phyloP scores from a whole-genome alignment of 1,284 basidiomycete genomes.

The Ceratobasidium sp. region DNA sequence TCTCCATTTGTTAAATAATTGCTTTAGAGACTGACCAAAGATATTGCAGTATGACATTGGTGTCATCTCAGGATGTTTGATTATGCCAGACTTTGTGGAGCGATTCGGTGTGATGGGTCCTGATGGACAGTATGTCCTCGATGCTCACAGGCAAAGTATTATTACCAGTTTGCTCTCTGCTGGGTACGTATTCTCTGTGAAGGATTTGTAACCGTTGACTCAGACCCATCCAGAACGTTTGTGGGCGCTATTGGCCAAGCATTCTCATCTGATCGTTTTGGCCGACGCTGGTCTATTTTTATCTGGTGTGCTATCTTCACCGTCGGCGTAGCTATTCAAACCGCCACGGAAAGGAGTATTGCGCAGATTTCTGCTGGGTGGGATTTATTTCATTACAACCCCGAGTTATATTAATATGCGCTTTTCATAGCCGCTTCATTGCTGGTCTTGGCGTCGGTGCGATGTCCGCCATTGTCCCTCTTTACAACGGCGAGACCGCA shows the following conservation, averaged over 20 bases:
- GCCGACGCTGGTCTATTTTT: constrained; percentile 75
- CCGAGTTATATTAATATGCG: background rate
- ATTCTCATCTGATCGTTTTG: constrained; percentile 78
- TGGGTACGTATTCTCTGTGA: constrained; percentile 59
- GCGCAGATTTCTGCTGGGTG: constrained; percentile 71
- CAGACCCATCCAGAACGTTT: constrained; percentile 22
- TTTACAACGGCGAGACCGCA: constrained; percentile 83
- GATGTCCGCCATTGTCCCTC: constrained; percentile 78
- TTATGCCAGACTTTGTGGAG: constrained; percentile 78
- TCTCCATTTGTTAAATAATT: background rate
- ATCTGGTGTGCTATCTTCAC: constrained; percentile 83
- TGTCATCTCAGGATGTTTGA: constrained; percentile 80
- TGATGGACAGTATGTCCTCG: constrained; percentile 65
- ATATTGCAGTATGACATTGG: constrained; percentile 77
- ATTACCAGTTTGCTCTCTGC: constrained; percentile 83
- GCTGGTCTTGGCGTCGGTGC: constrained; percentile 83
- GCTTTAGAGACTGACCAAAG: constrained; percentile 50
- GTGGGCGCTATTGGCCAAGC: constrained; percentile 78
- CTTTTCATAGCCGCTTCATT: constrained; percentile 62
- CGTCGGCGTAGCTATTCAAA: constrained; percentile 75
- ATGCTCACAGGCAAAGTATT: constrained; percentile 73
- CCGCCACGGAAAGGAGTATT: constrained; percentile 67
- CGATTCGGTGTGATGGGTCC: constrained; percentile 68
- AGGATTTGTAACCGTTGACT: background rate
- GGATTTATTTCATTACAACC: constrained; percentile 41